A percentile compares a stretch with the other conserved stretches of the same genome.
These are phyloP conservation scores for Dispira parvispora DNA, from an alignment of 192 early-diverging fungal species.

Conservation along the genomic window DNA sequence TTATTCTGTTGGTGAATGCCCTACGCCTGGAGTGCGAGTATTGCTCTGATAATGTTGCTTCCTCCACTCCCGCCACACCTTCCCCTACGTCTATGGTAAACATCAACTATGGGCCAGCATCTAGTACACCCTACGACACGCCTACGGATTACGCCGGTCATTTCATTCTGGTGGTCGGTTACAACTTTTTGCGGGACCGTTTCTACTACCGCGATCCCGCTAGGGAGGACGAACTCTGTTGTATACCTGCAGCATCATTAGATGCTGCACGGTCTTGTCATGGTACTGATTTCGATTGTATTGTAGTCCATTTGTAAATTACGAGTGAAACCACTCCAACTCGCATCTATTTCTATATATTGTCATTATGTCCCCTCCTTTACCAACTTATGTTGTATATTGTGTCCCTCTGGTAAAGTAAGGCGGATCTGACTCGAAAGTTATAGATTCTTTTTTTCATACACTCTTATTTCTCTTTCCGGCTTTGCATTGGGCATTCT, in stretches of 20 bases:
- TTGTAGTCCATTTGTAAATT: slow-evolving; percentile 25
- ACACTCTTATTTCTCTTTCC: too few species aligned
- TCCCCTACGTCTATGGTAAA: slow-evolving; percentile 8
- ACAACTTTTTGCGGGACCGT: slow-evolving; percentile 56
- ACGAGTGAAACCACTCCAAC: too few species aligned
- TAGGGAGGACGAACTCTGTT: slow-evolving; percentile 49
- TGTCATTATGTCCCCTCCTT: background rate
- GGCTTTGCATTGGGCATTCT: too few species aligned
- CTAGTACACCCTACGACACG: slow-evolving; percentile 13
- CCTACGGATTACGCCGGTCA: slow-evolving; percentile 56
- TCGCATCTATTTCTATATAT: too few species aligned
- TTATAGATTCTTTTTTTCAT: background rate
- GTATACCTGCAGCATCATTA: slow-evolving; percentile 38
- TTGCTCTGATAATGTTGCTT: slow-evolving; percentile 29
- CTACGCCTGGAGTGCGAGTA: slow-evolving; percentile 37
- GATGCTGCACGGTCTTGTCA: slow-evolving; percentile 45
- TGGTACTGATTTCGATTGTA: slow-evolving; percentile 75
- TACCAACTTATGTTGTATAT: background rate
- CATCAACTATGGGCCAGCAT: slow-evolving; percentile 14
- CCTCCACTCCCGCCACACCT: slow-evolving; percentile 10
- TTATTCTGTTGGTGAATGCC: slow-evolving; percentile 67
- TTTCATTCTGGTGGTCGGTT: slow-evolving; percentile 75
- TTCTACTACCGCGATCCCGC: slow-evolving; percentile 82
- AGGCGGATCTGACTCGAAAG: background rate
- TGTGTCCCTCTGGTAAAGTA: background rate